Percentiles rank a stretch among this genome's conserved stretches.
Conservation (phyloP, 768 basidiomycete genomes). For the Kwoniella botswanensis region DNA sequence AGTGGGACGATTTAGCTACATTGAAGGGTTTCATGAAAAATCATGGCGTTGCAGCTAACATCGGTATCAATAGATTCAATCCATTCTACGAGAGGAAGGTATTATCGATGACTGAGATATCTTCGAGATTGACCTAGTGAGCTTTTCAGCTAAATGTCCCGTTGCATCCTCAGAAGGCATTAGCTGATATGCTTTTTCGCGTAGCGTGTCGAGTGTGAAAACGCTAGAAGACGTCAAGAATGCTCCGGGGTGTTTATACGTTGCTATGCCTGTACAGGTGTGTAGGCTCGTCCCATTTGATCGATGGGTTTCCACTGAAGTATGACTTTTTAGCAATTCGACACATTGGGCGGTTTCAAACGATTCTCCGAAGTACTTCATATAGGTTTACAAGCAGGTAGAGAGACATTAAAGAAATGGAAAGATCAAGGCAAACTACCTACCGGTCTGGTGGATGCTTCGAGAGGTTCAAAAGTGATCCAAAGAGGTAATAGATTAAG, state of each 20-base stretch:
- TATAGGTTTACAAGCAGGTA: conserved; percentile 76
- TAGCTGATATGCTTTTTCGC: neutral
- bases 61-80: conserved; percentile 45
- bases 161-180: neutral
- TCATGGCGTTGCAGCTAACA: too few species aligned
- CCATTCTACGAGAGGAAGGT: conserved; percentile 56
- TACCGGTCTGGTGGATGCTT: conserved; percentile 65
- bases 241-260: conserved; percentile 84
- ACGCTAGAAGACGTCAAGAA: conserved; percentile 95
- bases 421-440: conserved; percentile 85
- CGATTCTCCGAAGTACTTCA: conserved; percentile 87
- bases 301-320: neutral
- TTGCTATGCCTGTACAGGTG: conserved; percentile 90
- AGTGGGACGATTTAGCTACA: neutral
- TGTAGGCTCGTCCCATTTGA: conserved; percentile 51
- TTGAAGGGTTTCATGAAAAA: too few species aligned
- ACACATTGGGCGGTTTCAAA: conserved; percentile 79
- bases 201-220: conserved; percentile 90
- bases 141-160: conserved; percentile 54
- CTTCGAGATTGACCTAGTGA: conserved; percentile 85
- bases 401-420: conserved; percentile 74
- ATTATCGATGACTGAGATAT: conserved; percentile 57
- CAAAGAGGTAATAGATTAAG: conserved; percentile 32
- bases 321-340: conserved; percentile 65
- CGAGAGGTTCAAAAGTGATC: conserved; percentile 61